Evolutionary conservation across 805 yeast species (phyloP).

Genomic region (Candida sanyiensis): DNA sequence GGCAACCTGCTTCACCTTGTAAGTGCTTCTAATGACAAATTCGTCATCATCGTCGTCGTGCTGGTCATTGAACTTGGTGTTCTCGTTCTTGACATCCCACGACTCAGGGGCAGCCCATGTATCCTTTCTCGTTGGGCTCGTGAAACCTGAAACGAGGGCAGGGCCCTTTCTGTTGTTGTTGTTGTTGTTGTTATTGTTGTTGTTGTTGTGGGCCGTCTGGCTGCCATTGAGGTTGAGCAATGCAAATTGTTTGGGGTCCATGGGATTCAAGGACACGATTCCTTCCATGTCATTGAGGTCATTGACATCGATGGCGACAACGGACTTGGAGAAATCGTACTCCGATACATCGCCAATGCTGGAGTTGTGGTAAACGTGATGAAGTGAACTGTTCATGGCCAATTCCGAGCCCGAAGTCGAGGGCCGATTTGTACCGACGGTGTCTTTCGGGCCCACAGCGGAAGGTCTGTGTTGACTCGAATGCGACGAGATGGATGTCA

Average conservation of each 20-base stretch:
- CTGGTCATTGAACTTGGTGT: slow-evolving; percentile 12
- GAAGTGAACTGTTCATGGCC: too few relatives aligned
- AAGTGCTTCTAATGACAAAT: slow-evolving; percentile 31
- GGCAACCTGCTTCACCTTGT: slow-evolving; percentile 29
- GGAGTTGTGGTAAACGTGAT: slow-evolving; percentile 2
- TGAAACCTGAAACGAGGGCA: neutral
- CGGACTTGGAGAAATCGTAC: slow-evolving; percentile 26
- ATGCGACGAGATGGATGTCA: slow-evolving; percentile 1
- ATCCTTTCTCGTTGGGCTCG: slow-evolving; percentile 12
- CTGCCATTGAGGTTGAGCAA: too few relatives aligned
- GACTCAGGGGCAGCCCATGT: slow-evolving; percentile 55
- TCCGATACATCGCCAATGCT: slow-evolving; percentile 8
- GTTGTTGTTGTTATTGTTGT: neutral
- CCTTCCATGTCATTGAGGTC: slow-evolving; percentile 47
- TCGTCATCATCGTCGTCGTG: slow-evolving; percentile 32
- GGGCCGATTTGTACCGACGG: neutral
- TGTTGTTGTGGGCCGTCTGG: too few relatives aligned
- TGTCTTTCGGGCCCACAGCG: slow-evolving; percentile 3
- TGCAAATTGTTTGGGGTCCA: too few relatives aligned
- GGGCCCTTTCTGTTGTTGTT: neutral
- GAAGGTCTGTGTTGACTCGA: neutral
- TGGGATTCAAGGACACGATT: slow-evolving; percentile 29
- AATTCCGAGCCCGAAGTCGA: slow-evolving; percentile 1
- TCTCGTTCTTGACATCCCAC: slow-evolving; percentile 48
- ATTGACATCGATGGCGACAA: slow-evolving; percentile 34